Evolutionary conservation across 1,284 basidiomycete genomes (phyloP).

Genomic region (Ceratobasidium papillatum): DNA sequence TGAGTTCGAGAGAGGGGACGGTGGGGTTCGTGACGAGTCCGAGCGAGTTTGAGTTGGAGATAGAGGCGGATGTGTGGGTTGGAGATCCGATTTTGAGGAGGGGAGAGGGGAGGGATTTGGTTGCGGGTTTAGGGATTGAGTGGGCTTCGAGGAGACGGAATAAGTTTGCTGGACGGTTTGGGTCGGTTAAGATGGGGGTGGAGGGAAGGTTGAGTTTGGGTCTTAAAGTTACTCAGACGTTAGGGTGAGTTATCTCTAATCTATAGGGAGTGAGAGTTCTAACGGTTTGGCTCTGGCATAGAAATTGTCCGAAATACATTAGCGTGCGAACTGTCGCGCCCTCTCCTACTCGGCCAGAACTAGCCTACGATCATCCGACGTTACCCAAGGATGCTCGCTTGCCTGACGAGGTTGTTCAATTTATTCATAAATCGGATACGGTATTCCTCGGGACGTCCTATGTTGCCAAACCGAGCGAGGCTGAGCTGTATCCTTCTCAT

Average conservation of each 20-base stretch:
- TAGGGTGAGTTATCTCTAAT: slow-evolving; percentile 58
- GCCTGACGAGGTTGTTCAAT: slow-evolving; percentile 58
- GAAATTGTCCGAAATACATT: slow-evolving; percentile 75
- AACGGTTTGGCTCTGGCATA: slow-evolving; percentile 46
- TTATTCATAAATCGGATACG: slow-evolving; percentile 63
- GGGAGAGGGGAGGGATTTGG: slow-evolving; percentile 21
- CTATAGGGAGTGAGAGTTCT: not conserved
- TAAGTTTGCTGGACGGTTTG: slow-evolving; percentile 66
- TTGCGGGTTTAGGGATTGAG: slow-evolving; percentile 70
- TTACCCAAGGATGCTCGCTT: slow-evolving; percentile 56
- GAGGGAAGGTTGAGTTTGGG: slow-evolving; percentile 50
- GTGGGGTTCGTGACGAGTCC: slow-evolving; percentile 59
- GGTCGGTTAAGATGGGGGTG: slow-evolving; percentile 45
- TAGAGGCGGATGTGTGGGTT: slow-evolving; percentile 60
- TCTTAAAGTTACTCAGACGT: slow-evolving; percentile 61
- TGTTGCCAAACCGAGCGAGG: slow-evolving; percentile 54
- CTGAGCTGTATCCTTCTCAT: slow-evolving; percentile 60
- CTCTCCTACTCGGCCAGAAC: slow-evolving; percentile 54
- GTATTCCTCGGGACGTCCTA: slow-evolving; percentile 66
- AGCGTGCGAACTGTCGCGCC: slow-evolving; percentile 60
- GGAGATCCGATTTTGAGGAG: slow-evolving; percentile 62
- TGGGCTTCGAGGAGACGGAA: slow-evolving; percentile 65
- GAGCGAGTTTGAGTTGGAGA: slow-evolving; percentile 55
- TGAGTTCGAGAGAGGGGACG: slow-evolving; percentile 54
- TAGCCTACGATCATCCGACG: slow-evolving; percentile 53